phyloP scores from a whole-genome alignment of 345 rosid genomes.

The Citrus reticulata region DNA sequence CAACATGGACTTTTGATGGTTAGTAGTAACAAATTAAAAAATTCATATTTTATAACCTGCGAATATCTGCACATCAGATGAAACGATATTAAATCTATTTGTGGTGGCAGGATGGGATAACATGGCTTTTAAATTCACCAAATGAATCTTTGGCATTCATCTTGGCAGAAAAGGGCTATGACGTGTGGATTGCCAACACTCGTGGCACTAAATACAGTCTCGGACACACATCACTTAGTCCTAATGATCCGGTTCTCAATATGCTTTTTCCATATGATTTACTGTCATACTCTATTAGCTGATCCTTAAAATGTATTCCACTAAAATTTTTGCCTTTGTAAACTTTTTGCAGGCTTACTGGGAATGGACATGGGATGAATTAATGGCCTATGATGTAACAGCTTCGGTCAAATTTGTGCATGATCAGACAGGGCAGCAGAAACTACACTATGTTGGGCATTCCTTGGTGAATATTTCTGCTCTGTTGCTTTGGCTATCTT shows the following conservation, averaged over 20 bases:
- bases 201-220: constrained; percentile 50
- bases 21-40: too few relatives aligned
- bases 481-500: neutral
- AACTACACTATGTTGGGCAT: constrained; percentile 47
- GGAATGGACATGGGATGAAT: constrained; percentile 67
- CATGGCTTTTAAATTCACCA: constrained; percentile 40
- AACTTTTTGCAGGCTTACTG: constrained; percentile 42
- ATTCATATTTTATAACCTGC: too few relatives aligned
- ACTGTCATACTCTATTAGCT: neutral
- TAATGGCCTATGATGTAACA: constrained; percentile 50
- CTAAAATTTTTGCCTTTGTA: neutral
- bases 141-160: constrained; percentile 35
- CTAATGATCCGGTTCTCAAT: constrained; percentile 15
- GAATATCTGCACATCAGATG: neutral
- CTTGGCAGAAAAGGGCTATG: constrained; percentile 46
- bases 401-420: constrained; percentile 38
- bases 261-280: neutral
- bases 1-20: constrained; percentile 42
- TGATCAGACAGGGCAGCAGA: constrained; percentile 32
- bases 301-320: too few relatives aligned
- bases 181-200: constrained; percentile 46
- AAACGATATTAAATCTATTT: neutral
- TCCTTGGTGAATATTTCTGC: constrained; percentile 35
- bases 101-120: constrained; percentile 39
- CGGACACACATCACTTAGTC: constrained; percentile 30